Evolutionary conservation across 2,329 filamentous ascomycete genomes (phyloP).

Genomic region (Chaetomiaceae sp.): DNA sequence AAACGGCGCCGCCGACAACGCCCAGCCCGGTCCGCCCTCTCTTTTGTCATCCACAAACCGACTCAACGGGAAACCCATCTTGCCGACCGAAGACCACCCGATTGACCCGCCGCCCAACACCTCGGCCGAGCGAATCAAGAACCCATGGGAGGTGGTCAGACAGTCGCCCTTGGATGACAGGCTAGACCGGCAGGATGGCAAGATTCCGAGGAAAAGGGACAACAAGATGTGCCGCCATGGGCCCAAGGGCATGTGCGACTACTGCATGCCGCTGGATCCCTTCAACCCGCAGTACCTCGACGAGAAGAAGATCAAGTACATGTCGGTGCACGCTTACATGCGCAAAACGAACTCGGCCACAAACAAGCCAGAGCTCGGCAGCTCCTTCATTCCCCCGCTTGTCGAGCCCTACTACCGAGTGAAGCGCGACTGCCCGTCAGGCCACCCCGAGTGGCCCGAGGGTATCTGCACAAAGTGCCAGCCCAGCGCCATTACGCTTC

Average conservation of each 20-base stretch:
- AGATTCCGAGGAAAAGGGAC: conserved; percentile 72
- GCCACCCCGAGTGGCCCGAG: conserved; percentile 88
- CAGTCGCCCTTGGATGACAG: conserved; percentile 84
- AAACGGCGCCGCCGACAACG: conserved; percentile 36
- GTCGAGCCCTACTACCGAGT: conserved; percentile 92
- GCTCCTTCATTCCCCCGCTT: conserved; percentile 92
- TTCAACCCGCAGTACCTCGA: conserved; percentile 83
- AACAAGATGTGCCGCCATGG: conserved; percentile 91
- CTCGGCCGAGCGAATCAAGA: conserved; percentile 63
- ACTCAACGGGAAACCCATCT: conserved; percentile 72
- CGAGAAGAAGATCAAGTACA: conserved; percentile 98
- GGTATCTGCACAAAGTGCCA: conserved; percentile 98
- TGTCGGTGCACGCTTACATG: conserved; percentile 91
- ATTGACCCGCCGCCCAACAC: conserved; percentile 53
- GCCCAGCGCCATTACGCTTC: conserved; percentile 90
- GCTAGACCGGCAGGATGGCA: conserved; percentile 83
- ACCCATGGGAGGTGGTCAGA: conserved; percentile 86
- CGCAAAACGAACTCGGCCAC: conserved; percentile 94
- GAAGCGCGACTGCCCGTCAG: conserved; percentile 81
- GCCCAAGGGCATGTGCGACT: conserved; percentile 97
- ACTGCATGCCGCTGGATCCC: conserved; percentile 94
- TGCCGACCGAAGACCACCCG: conserved; percentile 62
- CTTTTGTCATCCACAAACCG: conserved; percentile 53
- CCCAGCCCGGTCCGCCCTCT: conserved; percentile 23
- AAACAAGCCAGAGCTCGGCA: conserved; percentile 90